phyloP scores from a whole-genome alignment of 805 yeast genomes.

The Candida qinlingensis region DNA sequence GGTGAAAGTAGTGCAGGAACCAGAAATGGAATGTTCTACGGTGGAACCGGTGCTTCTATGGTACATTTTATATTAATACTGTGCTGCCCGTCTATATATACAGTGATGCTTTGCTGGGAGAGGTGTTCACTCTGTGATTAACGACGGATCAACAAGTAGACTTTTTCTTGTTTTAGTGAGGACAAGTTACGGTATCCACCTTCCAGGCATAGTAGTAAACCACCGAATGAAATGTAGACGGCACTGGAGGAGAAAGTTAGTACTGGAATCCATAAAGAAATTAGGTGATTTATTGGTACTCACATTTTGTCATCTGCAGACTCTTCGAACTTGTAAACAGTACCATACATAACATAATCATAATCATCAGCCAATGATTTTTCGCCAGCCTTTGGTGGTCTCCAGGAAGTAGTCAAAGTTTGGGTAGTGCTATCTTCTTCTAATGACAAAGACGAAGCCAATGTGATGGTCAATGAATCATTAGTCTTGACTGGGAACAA shows the following conservation, averaged over 20 bases:
- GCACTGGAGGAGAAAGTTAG: conserved; percentile 36
- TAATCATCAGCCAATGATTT: conserved; percentile 91
- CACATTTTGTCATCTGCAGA: conserved; percentile 48
- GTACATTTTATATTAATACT: not conserved
- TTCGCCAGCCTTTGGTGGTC: conserved; percentile 72
- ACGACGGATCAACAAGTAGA: conserved; percentile 81
- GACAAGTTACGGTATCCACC: conserved; percentile 91
- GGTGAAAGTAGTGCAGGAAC: no score
- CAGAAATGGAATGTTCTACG: no score
- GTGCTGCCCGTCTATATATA: not conserved
- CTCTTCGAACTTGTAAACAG: conserved; percentile 95
- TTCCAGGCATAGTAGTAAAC: conserved; percentile 86
- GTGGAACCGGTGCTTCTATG: not conserved
- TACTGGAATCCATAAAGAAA: not conserved
- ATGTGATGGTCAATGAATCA: conserved; percentile 78
- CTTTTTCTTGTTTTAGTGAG: conserved; percentile 86
- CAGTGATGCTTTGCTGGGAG: no score
- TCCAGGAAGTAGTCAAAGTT: conserved; percentile 42
- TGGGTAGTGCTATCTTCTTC: conserved; percentile 42
- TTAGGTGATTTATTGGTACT: conserved; percentile 7
- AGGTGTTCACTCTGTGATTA: conserved; percentile 10
- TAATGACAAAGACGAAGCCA: conserved; percentile 67
- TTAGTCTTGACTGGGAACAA: conserved; percentile 76
- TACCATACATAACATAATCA: conserved; percentile 97
- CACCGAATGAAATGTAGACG: conserved; percentile 94